Conservation (phyloP, 78 protist genomes). For the Andalucia godoyi region DNA sequence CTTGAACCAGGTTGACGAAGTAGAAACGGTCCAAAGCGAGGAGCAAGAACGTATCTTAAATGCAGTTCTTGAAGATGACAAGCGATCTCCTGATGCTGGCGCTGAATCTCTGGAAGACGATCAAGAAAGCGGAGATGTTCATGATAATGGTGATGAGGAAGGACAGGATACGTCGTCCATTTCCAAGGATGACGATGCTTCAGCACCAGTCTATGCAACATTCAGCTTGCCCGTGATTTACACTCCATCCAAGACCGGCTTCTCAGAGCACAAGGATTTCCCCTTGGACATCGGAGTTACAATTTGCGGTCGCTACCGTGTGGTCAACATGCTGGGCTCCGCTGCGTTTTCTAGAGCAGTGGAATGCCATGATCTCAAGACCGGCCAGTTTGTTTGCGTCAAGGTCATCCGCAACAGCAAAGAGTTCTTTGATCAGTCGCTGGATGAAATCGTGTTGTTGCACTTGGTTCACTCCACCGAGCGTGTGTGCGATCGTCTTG, state of each 20-base stretch:
- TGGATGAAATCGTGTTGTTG: conserved; percentile 70
- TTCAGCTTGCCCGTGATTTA: conserved; percentile 15
- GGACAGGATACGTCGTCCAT: no score
- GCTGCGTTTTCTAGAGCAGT: conserved; percentile 60
- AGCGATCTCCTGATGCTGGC: no score
- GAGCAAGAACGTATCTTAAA: no score
- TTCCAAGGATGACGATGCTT: no score
- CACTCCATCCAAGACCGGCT: conserved; percentile 21
- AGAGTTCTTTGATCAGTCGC: conserved; percentile 68
- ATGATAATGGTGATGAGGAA: no score
- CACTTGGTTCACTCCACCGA: conserved; percentile 28
- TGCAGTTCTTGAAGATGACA: no score
- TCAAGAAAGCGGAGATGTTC: no score
- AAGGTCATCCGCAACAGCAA: conserved; percentile 67
- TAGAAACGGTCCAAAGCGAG: no score
- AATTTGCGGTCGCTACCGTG: conserved; percentile 52
- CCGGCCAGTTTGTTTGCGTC: conserved; percentile 37
- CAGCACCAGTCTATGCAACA: no score
- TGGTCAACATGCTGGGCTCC: conserved; percentile 35
- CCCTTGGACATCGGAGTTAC: conserved; percentile 21
- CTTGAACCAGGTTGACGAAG: no score
- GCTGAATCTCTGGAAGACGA: no score
- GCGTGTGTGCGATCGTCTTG: conserved; percentile 19
- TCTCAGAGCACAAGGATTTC: conserved; percentile 43
- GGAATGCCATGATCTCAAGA: conserved; percentile 37